These are phyloP conservation scores for Diaporthe longicolla DNA, from an alignment of 2,329 filamentous ascomycete genomes.

Conservation along the genomic window DNA sequence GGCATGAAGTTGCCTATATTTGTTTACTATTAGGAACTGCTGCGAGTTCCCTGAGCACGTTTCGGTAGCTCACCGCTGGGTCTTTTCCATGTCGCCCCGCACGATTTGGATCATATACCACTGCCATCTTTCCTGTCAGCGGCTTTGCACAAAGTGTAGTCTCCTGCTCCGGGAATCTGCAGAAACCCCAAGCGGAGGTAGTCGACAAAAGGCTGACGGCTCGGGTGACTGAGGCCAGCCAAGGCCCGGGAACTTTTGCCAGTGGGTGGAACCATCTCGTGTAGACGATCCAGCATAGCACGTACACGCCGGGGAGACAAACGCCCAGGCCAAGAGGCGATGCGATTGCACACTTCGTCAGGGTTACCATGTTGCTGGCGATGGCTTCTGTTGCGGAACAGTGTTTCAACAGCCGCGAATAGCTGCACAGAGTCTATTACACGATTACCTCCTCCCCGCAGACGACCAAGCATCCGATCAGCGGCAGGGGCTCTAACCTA, in stretches of 20 bases:
- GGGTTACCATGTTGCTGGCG: background rate
- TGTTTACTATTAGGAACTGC: background rate
- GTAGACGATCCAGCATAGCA: constrained; percentile 19
- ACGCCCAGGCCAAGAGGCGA: background rate
- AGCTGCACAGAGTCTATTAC: background rate
- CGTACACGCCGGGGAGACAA: background rate
- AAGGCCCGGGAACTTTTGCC: constrained; percentile 17
- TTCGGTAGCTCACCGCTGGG: constrained; percentile 22
- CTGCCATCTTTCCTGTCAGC: constrained; percentile 4
- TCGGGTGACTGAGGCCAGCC: constrained; percentile 29
- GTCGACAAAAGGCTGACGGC: background rate
- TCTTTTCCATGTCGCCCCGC: constrained; percentile 27
- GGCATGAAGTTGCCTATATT: constrained; percentile 20
- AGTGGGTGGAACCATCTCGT: constrained; percentile 27
- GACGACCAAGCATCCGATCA: constrained; percentile 21
- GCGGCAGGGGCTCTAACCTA: constrained; percentile 21
- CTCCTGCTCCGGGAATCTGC: background rate
- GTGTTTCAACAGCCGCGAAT: background rate
- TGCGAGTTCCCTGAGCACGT: background rate
- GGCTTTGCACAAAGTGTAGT: background rate
- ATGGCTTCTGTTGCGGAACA: background rate
- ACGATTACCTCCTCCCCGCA: constrained; percentile 4
- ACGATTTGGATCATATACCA: constrained; percentile 29
- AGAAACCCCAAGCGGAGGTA: background rate
- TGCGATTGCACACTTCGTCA: background rate